Evolutionary conservation across 306 rosid species (phyloP).

Genomic region (Vigna nakashimae): DNA sequence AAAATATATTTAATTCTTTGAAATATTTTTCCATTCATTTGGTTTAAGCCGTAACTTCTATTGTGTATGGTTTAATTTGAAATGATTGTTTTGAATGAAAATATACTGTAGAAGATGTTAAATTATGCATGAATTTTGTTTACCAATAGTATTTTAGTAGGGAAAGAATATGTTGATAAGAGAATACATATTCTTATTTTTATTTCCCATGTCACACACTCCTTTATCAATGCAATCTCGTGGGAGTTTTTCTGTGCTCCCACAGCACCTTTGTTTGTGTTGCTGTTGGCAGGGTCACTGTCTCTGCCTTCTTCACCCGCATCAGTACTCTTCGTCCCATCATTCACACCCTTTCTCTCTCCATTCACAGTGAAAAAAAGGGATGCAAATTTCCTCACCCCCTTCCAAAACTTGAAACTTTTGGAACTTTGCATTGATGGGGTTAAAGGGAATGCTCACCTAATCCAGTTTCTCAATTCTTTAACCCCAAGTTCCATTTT

Average conservation of each 20-base stretch:
- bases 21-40: too few species aligned
- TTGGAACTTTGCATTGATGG: conserved; percentile 50
- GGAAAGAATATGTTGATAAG: too few species aligned
- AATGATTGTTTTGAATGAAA: too few species aligned
- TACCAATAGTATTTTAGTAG: too few species aligned
- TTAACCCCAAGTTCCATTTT: conserved; percentile 37
- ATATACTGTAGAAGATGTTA: too few species aligned
- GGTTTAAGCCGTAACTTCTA: too few species aligned
- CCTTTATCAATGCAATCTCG: conserved; percentile 55
- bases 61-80: too few species aligned
- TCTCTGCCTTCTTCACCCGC: conserved; percentile 49
- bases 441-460: conserved; percentile 55
- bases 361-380: conserved; percentile 30
- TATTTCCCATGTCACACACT: conserved; percentile 26
- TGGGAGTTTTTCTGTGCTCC: conserved; percentile 51
- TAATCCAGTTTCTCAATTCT: conserved; percentile 58
- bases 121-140: too few species aligned
- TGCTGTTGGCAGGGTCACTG: conserved; percentile 53
- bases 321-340: conserved; percentile 48
- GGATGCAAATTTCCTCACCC: conserved; percentile 38
- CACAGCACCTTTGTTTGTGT: conserved; percentile 69
- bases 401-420: conserved; percentile 42
- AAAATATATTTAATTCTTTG: too few species aligned
- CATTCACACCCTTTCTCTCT: conserved; percentile 40
- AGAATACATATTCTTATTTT: not conserved